Base-by-base conservation (phyloP, 2,329 filamentous ascomycete species). In the Hawksworthiomyces lignivorus region DNA sequence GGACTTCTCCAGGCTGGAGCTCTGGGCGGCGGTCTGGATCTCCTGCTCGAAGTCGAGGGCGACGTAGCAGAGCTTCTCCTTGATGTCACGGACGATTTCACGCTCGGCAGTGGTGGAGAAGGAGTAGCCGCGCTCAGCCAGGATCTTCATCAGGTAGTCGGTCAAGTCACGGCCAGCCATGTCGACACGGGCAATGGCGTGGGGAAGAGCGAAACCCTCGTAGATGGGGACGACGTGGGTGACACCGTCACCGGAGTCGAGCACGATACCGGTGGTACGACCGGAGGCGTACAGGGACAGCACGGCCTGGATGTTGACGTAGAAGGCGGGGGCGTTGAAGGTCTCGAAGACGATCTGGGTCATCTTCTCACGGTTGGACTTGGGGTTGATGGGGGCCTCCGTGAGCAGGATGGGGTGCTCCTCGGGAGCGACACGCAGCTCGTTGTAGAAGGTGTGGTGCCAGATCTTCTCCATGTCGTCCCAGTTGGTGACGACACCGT, bases 351-450 rank as follows among this genome's bases (percentile, higher is more conserved):
- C 89, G 56, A 98, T 98, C 78, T 98, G 92, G 59, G 92, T 97
- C 92, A 98, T 98, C 88, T 98, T 98, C 82, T 98, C 92, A 83
- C 92, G 87, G 82, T 98, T 98, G 77, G 87, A 94, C 82, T 97
- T 97, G 70, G 92, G 92, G 84, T 98, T 98, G 84, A 98, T 97
- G 59, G 92, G 92, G 61, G 92, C 92, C 79, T 98, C 92, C 60
- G 92, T 98, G 70, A 98, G 81, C 66, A 98, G 82, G 67, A 97
- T 89, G 61, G 92, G 92, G 82, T 98, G 92, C 84, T 98, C 92
- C 81, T 98, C 92, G 61, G 92, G 92, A 61, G 92, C 92, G 55
- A 98, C 92, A 90, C 92, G 90, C 65, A 98, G 81, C 80, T 98
- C 92, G 77, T 98, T 98, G 87, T 97, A 98, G 82, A 98, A 98